Evolutionary conservation across 164 flowering plant genomes (phyloP).

Genomic region (Euptelea pleiosperma): DNA sequence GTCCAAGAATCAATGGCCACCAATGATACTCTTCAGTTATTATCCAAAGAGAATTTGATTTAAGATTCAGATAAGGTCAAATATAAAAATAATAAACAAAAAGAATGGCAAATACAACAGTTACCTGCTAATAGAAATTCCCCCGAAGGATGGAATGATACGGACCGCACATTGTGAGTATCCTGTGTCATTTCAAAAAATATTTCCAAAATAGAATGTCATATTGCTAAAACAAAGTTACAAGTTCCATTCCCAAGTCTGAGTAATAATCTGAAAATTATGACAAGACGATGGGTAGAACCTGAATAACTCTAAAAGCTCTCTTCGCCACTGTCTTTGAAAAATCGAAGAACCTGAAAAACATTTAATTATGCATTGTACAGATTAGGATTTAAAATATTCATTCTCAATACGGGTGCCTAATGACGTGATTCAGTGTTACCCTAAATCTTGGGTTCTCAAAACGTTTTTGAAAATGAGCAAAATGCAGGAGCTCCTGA

Average conservation of each 20-base stretch:
- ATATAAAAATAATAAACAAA: slow-evolving; percentile 7
- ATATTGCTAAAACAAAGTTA: neutral
- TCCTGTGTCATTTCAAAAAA: slow-evolving; percentile 47
- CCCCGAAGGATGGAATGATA: slow-evolving; percentile 87
- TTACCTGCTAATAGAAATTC: slow-evolving; percentile 80
- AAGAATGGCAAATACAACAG: neutral
- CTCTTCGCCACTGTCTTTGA: slow-evolving; percentile 77
- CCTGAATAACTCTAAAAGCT: slow-evolving; percentile 84
- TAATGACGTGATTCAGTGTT: too few relatives aligned
- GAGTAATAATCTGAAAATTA: slow-evolving; percentile 7
- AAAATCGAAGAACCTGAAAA: slow-evolving; percentile 81
- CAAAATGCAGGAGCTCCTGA: too few relatives aligned
- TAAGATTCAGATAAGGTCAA: neutral
- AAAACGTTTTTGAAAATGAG: too few relatives aligned
- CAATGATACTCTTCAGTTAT: neutral
- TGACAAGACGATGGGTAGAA: slow-evolving; percentile 16
- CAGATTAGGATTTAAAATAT: too few relatives aligned
- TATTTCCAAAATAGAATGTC: neutral
- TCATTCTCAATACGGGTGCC: too few relatives aligned
- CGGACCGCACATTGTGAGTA: slow-evolving; percentile 87
- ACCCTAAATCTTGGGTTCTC: too few relatives aligned
- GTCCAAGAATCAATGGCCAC: neutral
- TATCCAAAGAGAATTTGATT: neutral
- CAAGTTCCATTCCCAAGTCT: neutral
- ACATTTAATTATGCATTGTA: neutral